Evolutionary conservation across 2,329 filamentous ascomycete species (phyloP).

Genomic region (Aspergillus ruber): DNA sequence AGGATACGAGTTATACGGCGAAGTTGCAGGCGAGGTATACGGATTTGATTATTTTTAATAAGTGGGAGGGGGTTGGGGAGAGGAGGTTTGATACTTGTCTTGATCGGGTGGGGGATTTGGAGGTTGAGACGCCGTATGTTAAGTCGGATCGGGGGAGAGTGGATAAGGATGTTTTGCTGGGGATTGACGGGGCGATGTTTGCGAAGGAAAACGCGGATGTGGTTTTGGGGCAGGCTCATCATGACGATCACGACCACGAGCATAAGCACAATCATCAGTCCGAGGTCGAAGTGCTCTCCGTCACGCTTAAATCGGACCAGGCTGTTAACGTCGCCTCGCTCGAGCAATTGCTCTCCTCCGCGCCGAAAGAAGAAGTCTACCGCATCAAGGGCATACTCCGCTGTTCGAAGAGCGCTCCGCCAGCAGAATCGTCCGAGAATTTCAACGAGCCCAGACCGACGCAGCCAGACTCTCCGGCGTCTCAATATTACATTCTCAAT

Average conservation of each 20-base stretch:
- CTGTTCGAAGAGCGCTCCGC: constrained; percentile 32
- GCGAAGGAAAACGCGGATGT: constrained; percentile 35
- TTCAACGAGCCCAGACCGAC: constrained; percentile 17
- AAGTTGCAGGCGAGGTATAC: constrained; percentile 84
- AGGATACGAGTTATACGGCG: constrained; percentile 83
- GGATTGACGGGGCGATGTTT: constrained; percentile 72
- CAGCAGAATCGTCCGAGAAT: constrained; percentile 44
- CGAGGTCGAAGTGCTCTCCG: constrained; percentile 85
- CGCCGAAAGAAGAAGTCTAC: constrained; percentile 91
- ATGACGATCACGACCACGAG: constrained; percentile 20
- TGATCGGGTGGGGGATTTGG: constrained; percentile 72
- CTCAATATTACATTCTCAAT: constrained; percentile 76
- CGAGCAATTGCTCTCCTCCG: constrained; percentile 59
- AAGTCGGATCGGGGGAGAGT: constrained; percentile 80
- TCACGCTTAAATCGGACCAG: constrained; percentile 54
- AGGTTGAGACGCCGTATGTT: constrained; percentile 73
- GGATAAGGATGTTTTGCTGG: constrained; percentile 72
- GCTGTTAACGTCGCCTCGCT: constrained; percentile 57
- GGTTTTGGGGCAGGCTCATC: constrained; percentile 25
- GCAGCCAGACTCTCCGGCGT: constrained; percentile 14
- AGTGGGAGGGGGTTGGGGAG: constrained; percentile 76
- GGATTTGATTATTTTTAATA: constrained; percentile 85
- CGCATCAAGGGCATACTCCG: constrained; percentile 74
- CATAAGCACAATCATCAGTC: constrained; percentile 53
- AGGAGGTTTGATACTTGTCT: constrained; percentile 68